These are phyloP conservation scores for Carex pumila DNA, from an alignment of 176 grass and related monocot species.

Conservation along the genomic window DNA sequence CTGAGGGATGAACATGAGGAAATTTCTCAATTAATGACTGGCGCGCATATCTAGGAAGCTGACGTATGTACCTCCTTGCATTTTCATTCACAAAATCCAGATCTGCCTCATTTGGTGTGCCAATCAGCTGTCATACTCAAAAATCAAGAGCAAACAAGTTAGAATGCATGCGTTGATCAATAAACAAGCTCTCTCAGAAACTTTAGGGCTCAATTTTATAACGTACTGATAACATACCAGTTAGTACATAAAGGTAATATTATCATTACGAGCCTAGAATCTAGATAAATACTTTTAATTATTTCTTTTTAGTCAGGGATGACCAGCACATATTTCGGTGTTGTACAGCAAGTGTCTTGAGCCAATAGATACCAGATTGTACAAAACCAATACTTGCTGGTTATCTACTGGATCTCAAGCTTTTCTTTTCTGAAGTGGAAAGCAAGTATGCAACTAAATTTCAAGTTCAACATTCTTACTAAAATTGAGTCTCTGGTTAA, in stretches of 20 bases:
- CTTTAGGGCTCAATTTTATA: neutral
- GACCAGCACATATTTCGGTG: neutral
- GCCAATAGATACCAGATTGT: too few species aligned
- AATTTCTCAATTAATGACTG: constrained; percentile 89
- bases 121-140: constrained; percentile 60
- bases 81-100: constrained; percentile 95
- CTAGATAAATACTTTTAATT: neutral
- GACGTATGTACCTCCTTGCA: constrained; percentile 90
- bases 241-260: neutral
- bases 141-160: neutral
- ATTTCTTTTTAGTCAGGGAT: neutral
- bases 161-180: too few species aligned
- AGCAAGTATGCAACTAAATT: neutral
- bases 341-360: neutral
- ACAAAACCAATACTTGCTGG: neutral
- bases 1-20: constrained; percentile 77
- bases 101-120: constrained; percentile 83
- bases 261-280: neutral
- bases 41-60: constrained; percentile 63
- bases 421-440: neutral
- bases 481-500: neutral
- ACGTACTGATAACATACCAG: neutral
- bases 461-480: neutral
- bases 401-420: neutral
- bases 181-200: too few species aligned